Conservation (phyloP, 148 eudicot species). For the Fagopyrum tataricum region DNA sequence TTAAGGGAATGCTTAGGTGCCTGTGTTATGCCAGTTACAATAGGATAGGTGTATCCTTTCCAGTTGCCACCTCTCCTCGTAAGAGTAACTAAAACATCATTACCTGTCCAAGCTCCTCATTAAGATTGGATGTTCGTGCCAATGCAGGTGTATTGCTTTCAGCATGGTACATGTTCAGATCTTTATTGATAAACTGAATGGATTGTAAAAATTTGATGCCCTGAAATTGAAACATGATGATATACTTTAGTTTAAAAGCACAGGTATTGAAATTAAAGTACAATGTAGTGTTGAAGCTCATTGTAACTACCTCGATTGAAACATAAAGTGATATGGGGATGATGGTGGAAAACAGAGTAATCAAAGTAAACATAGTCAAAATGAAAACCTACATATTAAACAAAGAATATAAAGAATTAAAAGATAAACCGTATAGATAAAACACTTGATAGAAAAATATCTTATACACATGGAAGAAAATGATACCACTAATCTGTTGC, state of each 20-base stretch:
- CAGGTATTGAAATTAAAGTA: background rate
- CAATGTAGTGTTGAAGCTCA: conserved; percentile 1
- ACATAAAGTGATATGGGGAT: conserved; percentile 97
- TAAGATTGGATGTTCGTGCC: conserved; percentile 94
- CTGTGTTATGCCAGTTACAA: background rate
- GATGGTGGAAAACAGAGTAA: conserved; percentile 91
- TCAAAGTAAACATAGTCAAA: conserved; percentile 82
- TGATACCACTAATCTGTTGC: conserved; percentile 71
- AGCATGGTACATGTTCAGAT: conserved; percentile 82
- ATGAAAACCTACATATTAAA: conserved; percentile 52
- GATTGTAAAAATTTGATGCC: conserved; percentile 88
- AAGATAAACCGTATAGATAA: conserved; percentile 7
- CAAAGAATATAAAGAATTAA: conserved; percentile 9
- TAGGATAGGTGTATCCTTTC: too few relatives aligned
- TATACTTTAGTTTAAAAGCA: conserved; percentile 4
- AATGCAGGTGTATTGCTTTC: conserved; percentile 86
- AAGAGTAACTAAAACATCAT: background rate
- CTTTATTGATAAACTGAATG: conserved; percentile 86
- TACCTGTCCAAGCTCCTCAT: conserved; percentile 99
- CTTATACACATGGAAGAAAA: background rate
- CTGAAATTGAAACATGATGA: conserved; percentile 36
- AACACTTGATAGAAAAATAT: background rate
- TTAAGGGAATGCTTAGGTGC: background rate
- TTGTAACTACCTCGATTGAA: conserved; percentile 72
- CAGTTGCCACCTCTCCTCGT: too few relatives aligned